Evolutionary conservation across 2,329 filamentous ascomycete genomes (phyloP).

Genomic region (Microcyclospora tardicrescens): DNA sequence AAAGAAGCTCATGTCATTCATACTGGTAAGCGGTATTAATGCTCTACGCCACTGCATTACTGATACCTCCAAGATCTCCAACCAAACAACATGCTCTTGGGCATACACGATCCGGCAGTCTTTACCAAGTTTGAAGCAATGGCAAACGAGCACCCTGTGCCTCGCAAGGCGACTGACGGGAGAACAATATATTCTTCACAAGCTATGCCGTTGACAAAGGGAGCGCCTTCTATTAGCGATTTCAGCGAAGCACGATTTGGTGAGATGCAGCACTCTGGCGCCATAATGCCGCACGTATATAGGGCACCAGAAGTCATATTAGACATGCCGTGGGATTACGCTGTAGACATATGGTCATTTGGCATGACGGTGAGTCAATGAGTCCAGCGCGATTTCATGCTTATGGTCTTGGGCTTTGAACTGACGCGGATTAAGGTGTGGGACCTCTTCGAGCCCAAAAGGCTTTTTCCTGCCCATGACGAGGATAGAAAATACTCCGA

Average conservation of each 20-base stretch:
- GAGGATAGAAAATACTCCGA: slow-evolving; percentile 16
- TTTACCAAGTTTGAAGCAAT: slow-evolving; percentile 21
- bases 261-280: slow-evolving; percentile 17
- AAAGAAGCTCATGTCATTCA: slow-evolving; percentile 16
- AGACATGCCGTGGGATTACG: slow-evolving; percentile 23
- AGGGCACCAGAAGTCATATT: slow-evolving; percentile 28
- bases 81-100: slow-evolving; percentile 27
- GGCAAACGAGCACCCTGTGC: slow-evolving; percentile 20
- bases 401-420: too few species aligned
- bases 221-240: slow-evolving; percentile 23
- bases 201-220: slow-evolving; percentile 22
- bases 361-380: slow-evolving; percentile 25
- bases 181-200: slow-evolving; percentile 23
- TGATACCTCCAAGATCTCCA: slow-evolving; percentile 21
- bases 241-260: slow-evolving; percentile 26
- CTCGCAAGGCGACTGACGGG: slow-evolving; percentile 20
- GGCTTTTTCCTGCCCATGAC: slow-evolving; percentile 19
- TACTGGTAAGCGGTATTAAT: slow-evolving; percentile 11
- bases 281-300: slow-evolving; percentile 25
- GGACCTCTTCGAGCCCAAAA: slow-evolving; percentile 25
- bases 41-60: background rate
- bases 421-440: slow-evolving; percentile 25
- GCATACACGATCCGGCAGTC: slow-evolving; percentile 20
- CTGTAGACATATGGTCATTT: slow-evolving; percentile 27
- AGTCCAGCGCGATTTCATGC: too few species aligned